Base-by-base conservation (phyloP, 108 stramenopile genomes). In the Cyclotella sp. region DNA sequence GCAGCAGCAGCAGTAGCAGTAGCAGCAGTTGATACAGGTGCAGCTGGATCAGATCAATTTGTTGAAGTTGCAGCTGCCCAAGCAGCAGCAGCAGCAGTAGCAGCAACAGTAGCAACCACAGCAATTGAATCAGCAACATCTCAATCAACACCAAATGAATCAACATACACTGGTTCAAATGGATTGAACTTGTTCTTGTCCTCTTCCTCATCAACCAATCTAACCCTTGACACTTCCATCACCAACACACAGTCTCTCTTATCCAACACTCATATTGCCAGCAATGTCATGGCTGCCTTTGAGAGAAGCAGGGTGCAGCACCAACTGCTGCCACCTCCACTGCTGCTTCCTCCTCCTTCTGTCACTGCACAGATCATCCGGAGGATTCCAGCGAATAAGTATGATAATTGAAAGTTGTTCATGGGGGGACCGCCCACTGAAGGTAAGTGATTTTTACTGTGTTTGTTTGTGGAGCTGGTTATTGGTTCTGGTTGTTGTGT, bases 321-420 rank as follows among this genome's bases (percentile, higher is more conserved):
- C 12, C 55, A 7, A 3, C 55, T 24, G 12, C 55, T 5, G 8
- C 55, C 55, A 6, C 21, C 22, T 24, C 55, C 55, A 24, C 19
- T 5, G 12, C 12, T 5, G 11, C 19, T 5, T 1, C 11, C 24
- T 12, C 55, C 7, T 22, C 19, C 55, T 24, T 12, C 12, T 57
- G 3, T 3, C 5, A 4, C 55, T 26, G 28, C 22, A 55, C 47
- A 70, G 10, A 52, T 57, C 29, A 61, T 46, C 19, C 71, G 78
- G 47, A 52, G 78, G 21, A 62, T 88, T 39, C 88, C 88, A 24
- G 87, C 87, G 24, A 85, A 74, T 22, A 76, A 64, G 54, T 87
- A 86, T 52, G 91, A 91, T 70, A 55, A 58, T 10, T 65, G 91
- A 54, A 92, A 92, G 69, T 76, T 92, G n/a, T 92, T 92, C 82